Evolutionary conservation across 2,329 filamentous ascomycete genomes (phyloP).

Genomic region (Sclerotinia sclerotiorum): DNA sequence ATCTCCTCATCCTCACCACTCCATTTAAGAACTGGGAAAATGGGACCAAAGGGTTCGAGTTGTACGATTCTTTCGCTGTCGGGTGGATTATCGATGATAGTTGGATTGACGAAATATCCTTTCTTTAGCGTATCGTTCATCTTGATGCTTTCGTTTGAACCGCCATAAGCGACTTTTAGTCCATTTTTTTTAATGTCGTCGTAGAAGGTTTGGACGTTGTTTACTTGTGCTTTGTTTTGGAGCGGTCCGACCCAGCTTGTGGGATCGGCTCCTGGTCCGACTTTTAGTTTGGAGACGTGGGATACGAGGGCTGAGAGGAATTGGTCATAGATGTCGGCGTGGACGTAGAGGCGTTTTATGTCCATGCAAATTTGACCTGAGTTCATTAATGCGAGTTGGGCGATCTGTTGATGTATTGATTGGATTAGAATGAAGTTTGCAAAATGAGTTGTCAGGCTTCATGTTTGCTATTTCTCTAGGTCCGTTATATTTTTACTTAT

Average conservation of each 20-base stretch:
- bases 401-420: constrained; percentile 39
- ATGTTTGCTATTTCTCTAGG: not conserved
- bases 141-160: constrained; percentile 7
- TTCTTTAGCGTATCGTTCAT: not conserved
- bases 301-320: constrained; percentile 47
- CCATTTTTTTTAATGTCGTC: constrained; percentile 54
- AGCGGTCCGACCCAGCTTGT: constrained; percentile 53
- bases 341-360: constrained; percentile 59
- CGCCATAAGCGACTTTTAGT: constrained; percentile 50
- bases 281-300: constrained; percentile 46
- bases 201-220: constrained; percentile 56
- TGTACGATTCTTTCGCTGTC: constrained; percentile 55
- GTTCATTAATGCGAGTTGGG: constrained; percentile 50
- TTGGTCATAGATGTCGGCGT: constrained; percentile 56
- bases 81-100: constrained; percentile 57
- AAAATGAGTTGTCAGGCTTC: not conserved
- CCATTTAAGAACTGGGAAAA: constrained; percentile 24
- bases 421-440: not conserved
- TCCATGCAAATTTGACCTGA: constrained; percentile 52
- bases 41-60: constrained; percentile 58
- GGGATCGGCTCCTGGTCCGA: constrained; percentile 38
- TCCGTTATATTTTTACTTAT: too few species aligned
- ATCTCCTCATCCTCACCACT: constrained; percentile 48
- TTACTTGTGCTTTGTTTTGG: constrained; percentile 60
- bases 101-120: constrained; percentile 59